Evolutionary conservation across 768 basidiomycete genomes (phyloP).

Genomic region (Psilocybe cyanescens): DNA sequence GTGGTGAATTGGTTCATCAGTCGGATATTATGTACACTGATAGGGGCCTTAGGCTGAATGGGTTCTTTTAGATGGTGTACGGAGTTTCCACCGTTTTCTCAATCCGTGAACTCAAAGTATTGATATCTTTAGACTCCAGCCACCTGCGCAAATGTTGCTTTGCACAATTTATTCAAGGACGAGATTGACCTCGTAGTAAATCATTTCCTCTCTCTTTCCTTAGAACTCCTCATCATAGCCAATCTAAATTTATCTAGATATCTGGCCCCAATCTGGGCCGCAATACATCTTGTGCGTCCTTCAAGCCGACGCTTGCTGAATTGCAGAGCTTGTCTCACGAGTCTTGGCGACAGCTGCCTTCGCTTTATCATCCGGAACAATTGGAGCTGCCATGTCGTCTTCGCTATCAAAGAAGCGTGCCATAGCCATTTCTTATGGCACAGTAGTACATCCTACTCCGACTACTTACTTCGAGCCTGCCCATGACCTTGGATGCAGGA

Average conservation of each 20-base stretch:
- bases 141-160: conserved; percentile 87
- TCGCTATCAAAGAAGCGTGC: conserved; percentile 72
- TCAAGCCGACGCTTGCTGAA: background rate
- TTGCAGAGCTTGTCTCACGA: background rate
- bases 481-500: conserved; percentile 64
- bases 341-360: conserved; percentile 65
- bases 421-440: conserved; percentile 90
- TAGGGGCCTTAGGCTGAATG: conserved; percentile 64
- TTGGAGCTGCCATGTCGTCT: conserved; percentile 89
- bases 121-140: conserved; percentile 71
- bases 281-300: conserved; percentile 72
- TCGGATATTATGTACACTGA: conserved; percentile 1
- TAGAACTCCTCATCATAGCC: conserved; percentile 6
- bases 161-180: conserved; percentile 86
- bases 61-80: conserved; percentile 87
- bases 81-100: conserved; percentile 18
- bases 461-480: conserved; percentile 66
- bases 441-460: conserved; percentile 71
- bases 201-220: conserved; percentile 7
- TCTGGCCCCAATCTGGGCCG: conserved; percentile 88
- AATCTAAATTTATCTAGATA: conserved; percentile 45
- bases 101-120: background rate
- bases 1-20: conserved; percentile 40
- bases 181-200: conserved; percentile 89
- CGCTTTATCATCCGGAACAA: conserved; percentile 87